phyloP scores from a whole-genome alignment of 169 alveolate species.

The Cryptosporidium ryanae region DNA sequence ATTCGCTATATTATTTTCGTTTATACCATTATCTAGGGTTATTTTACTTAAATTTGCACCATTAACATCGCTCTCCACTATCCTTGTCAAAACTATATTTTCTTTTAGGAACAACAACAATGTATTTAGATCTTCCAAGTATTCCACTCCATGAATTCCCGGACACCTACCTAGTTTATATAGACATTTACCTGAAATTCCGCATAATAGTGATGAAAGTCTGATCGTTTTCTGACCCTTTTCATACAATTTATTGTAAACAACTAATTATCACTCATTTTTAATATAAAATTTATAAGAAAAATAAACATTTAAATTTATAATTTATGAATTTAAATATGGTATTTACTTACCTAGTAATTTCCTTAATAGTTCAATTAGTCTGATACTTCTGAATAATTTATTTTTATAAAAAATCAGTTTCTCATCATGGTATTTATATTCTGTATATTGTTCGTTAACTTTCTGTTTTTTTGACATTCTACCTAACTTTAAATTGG shows the following conservation, averaged over 20 bases:
- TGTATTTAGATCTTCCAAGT: slow-evolving; percentile 9
- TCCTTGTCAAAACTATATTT: neutral
- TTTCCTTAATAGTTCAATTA: slow-evolving; percentile 28
- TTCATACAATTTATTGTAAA: slow-evolving; percentile 34
- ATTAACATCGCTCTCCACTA: neutral
- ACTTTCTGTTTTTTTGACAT: slow-evolving; percentile 46
- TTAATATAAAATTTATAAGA: neutral
- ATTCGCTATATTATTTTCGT: neutral
- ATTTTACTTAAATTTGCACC: neutral
- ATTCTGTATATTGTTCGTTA: neutral
- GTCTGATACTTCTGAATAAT: slow-evolving; percentile 10
- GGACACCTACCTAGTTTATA: slow-evolving; percentile 40
- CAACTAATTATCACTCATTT: neutral
- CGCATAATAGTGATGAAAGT: slow-evolving; percentile 60
- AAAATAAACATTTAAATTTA: neutral
- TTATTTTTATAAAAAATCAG: slow-evolving; percentile 25
- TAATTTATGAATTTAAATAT: neutral
- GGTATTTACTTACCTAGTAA: slow-evolving; percentile 46
- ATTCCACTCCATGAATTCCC: slow-evolving; percentile 38
- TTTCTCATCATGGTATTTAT: neutral
- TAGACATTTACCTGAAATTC: slow-evolving; percentile 55
- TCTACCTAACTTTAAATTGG: neutral
- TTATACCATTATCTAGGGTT: neutral
- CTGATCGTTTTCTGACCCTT: neutral
- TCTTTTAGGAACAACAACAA: slow-evolving; percentile 9